Evolutionary conservation across 495 filamentous ascomycete species (phyloP), one percentile per base, ranked within the genome.

Genomic region (Acidiella bohemica): DNA sequence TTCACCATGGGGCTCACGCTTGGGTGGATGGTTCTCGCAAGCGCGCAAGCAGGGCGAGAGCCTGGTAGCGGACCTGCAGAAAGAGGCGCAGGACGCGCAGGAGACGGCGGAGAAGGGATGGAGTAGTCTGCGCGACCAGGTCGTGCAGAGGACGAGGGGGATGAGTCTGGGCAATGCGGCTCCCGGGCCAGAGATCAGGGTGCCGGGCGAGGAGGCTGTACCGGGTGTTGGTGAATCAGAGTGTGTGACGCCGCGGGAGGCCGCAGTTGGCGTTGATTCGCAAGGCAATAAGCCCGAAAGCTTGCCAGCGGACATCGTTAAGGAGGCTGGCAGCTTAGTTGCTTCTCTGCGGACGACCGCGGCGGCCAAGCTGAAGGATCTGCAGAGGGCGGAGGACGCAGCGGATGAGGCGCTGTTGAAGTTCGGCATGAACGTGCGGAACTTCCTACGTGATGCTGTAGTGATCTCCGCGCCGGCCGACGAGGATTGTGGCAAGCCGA

Each of bases 361-460:
- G 12, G 68, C 80, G 7, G 82, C 84, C 54, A 75, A 83, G 35
- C 67, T 97, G 28, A 87, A 82, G 53, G 88, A 95, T 51, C 80
- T 97, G 22, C 81, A 96, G 54, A 78, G 78, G 49, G 90, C 88
- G 28, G 90, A 97, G 59, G 87, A 94, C 53, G 87, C 87, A n/a
- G 90, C 90, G 14, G 90, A 97, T 58, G 92, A 94, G 58, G 93
- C 93, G 2, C 75, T 96, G 32, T 61, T 95, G 47, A 85, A 81
- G 40, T 99, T 96, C 55, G 90, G 90, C 18, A 73, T 78, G 36
- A 96, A 90, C 56, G 75, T 97, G 32, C 71, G 85, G 8, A 80
- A 88, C 60, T 96, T 92, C 63, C 66, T 97, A 52, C 73, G 77
- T 12, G 90, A 97, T 52, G 90, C 90, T 28, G 81, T 97, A 23